Evolutionary conservation across 2,329 filamentous ascomycete genomes (phyloP).

Genomic region (Lomentospora prolificans): DNA sequence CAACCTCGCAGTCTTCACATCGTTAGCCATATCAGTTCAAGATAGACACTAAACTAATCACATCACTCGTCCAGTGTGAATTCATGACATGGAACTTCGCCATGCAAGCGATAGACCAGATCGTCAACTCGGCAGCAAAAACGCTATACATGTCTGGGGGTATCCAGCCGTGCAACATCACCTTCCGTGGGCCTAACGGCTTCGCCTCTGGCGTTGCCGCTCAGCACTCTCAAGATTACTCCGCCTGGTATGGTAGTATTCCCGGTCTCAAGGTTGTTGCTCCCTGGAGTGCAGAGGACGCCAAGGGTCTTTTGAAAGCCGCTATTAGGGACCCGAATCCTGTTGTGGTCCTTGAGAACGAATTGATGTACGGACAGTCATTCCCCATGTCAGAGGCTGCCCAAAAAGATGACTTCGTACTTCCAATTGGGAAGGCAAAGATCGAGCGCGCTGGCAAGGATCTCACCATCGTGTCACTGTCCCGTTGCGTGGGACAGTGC

Average conservation of each 20-base stretch:
- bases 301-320: slow-evolving; percentile 95
- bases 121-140: slow-evolving; percentile 98
- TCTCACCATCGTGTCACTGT: slow-evolving; percentile 88
- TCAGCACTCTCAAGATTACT: slow-evolving; percentile 98
- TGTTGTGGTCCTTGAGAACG: slow-evolving; percentile 83
- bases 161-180: slow-evolving; percentile 99
- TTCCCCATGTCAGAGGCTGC: slow-evolving; percentile 98
- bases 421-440: slow-evolving; percentile 98
- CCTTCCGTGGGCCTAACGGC: slow-evolving; percentile 97
- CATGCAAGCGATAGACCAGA: slow-evolving; percentile 99
- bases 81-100: slow-evolving; percentile 99
- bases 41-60: slow-evolving; percentile 7
- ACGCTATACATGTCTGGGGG: slow-evolving; percentile 99
- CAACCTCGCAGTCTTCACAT: neutral
- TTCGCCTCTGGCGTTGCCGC: slow-evolving; percentile 92
- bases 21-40: neutral
- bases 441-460: slow-evolving; percentile 95
- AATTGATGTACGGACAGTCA: slow-evolving; percentile 80
- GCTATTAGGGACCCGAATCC: slow-evolving; percentile 98
- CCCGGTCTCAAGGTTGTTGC: slow-evolving; percentile 94
- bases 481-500: slow-evolving; percentile 89
- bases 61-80: slow-evolving; percentile 57
- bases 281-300: slow-evolving; percentile 94
- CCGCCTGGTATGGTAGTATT: slow-evolving; percentile 97
- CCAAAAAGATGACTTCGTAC: slow-evolving; percentile 91